Evolutionary conservation across 352 stramenopile genomes (phyloP).

Genomic region (Phytophthora crassamura): DNA sequence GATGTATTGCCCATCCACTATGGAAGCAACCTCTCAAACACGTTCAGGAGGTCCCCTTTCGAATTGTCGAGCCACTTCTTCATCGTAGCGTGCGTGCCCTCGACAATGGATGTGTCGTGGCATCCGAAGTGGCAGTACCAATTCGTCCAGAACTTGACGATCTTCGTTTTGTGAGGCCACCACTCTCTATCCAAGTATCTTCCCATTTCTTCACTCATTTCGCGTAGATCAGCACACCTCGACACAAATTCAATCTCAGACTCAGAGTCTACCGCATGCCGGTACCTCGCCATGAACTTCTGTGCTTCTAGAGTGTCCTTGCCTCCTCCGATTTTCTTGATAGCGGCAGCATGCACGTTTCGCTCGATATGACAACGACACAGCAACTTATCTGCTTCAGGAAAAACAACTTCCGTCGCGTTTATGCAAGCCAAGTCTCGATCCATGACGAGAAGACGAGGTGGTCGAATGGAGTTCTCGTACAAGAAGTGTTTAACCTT

Average conservation of each 20-base stretch:
- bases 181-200: background rate
- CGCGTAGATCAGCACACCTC: background rate
- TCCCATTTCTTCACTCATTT: background rate
- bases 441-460: background rate
- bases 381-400: background rate
- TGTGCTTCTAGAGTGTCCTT: background rate
- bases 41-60: background rate
- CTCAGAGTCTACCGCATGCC: background rate
- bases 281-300: background rate
- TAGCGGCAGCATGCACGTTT: conserved; percentile 6
- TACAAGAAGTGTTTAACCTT: background rate
- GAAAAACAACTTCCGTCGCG: background rate
- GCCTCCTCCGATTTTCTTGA: conserved; percentile 2
- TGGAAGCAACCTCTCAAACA: background rate
- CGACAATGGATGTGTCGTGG: background rate
- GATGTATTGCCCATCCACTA: background rate
- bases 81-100: conserved; percentile 7
- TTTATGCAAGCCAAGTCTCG: conserved; percentile 4
- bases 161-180: conserved; percentile 1
- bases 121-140: background rate
- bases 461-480: background rate
- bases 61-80: background rate
- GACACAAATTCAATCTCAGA: background rate
- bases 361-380: conserved; percentile 1
- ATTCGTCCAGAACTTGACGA: conserved; percentile 2